Conservation (phyloP, 148 eudicot genomes). For the Bassia scoparia region DNA sequence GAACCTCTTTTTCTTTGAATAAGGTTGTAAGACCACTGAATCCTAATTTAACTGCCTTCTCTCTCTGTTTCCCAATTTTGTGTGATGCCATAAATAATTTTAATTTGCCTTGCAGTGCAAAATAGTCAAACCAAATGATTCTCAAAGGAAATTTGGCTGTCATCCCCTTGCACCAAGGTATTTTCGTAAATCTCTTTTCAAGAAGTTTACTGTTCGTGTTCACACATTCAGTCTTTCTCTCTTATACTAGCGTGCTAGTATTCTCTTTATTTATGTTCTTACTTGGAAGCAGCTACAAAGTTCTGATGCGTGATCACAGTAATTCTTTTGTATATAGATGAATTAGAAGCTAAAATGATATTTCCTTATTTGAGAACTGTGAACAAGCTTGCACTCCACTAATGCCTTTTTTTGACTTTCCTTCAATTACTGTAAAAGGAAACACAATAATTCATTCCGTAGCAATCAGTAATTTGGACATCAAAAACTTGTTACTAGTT, state of each 20-base stretch:
- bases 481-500: background rate
- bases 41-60: too few relatives aligned
- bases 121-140: slow-evolving; percentile 6
- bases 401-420: too few relatives aligned
- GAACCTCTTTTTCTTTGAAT: too few relatives aligned
- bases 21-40: too few relatives aligned
- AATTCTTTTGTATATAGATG: background rate
- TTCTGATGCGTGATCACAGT: background rate
- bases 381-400: too few relatives aligned
- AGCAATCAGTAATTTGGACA: background rate
- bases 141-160: slow-evolving; percentile 9
- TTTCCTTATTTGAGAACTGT: too few relatives aligned
- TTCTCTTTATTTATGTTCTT: too few relatives aligned
- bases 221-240: background rate
- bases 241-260: background rate
- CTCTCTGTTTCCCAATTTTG: too few relatives aligned
- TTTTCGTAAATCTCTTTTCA: background rate
- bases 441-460: background rate
- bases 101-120: too few relatives aligned
- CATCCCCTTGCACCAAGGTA: slow-evolving; percentile 21
- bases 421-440: too few relatives aligned
- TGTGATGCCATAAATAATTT: too few relatives aligned
- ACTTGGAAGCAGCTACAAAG: background rate
- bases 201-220: background rate
- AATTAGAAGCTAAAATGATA: too few relatives aligned